Evolutionary conservation across 805 yeast species (phyloP), one percentile per base, ranked within the genome.

Genomic region (Spathaspora passalidarum): DNA sequence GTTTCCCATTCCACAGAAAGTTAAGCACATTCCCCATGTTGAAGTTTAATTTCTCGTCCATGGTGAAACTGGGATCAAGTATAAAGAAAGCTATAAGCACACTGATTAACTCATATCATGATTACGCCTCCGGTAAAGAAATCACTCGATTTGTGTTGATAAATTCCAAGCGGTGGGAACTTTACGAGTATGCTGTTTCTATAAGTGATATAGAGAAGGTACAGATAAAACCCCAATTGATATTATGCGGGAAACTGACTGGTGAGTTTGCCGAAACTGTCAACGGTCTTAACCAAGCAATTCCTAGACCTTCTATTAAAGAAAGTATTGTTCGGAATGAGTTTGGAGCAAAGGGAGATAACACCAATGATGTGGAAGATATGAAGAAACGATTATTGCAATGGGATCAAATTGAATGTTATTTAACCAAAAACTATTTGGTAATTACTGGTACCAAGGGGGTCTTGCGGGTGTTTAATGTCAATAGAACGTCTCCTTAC

Each of bases 1-100:
- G 92, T 55, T 90, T 88, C 64, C 97, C 97, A 0, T 79, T 82
- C 45, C 87, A 85, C 59, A 74, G 96, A 48, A 83, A 62, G 67
- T 80, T 43, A 68, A 75, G 65, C 50, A 76, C 53, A 67, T 78
- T 58, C 71, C 81, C 52, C 67, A 81, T 63, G 62, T 89, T 44
- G 74, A 86, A 48, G 73, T 81, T 38, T 74, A 68, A 62, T 47
- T 52, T 63, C 35, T 50, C 54, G 44, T 42, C 60, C 48, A 53
- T 61, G 1, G 58, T 59, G 49, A 60, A 58, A 43, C 50, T 49
- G 48, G 53, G 47, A 5, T 39, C 56, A 2, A 50, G 61, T 19
- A 68, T 59, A 44, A 67, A 63, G 47, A 46, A 50, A 9, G 34
- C 60, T 5, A 57, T 58, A 0, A 59, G 66, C 7, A 63, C 68